Base-by-base conservation (phyloP, 768 basidiomycete genomes). In the Pulveroboletus sp. region DNA sequence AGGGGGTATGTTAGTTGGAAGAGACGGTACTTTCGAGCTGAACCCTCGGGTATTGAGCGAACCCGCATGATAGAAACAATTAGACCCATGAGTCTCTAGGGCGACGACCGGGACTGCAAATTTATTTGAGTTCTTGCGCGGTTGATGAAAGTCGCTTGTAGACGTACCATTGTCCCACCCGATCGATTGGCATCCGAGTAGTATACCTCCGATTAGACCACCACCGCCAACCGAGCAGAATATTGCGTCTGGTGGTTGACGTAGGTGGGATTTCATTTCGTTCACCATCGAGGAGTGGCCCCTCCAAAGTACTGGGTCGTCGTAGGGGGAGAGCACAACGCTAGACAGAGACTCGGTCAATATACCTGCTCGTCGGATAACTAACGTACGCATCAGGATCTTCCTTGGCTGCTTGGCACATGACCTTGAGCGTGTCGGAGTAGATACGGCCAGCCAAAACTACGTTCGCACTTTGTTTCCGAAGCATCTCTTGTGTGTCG, bases 171-270 rank as follows among this genome's bases (percentile, higher is more conserved):
- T 76, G 35, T 84, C 80, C 88, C 89, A 91, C 17, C 77, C 79
- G 3, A 78, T 75, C 3, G 60, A 62, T 44, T 73, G 73, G 57
- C 85, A 88, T n/a, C 88, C 88, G 5, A 73, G 66, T 31, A 88
- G 79, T 40, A 89, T 68, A 0, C 89, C 89, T 9, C 82, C 85
- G 4, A 86, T 66, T 0, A 90, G 68, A 1, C 88, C 86, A 0
- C 76, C 87, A 0, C 88, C 88, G 33, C 89, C 89, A 11, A 89
- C 84, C 46, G 82, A 82, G 60, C 88, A 89, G 51, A 89, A 81
- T 38, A 90, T 81, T 1, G 84, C 86, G 50, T 83, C 79, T 6
- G 88, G 86, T 56, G 76, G 77, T 35, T 56, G 53, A 1, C 66
- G 65, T 5, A 89, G 69, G 54, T 88, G 84, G 9, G 63, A 59